Percentiles rank a stretch among this genome's conserved stretches.
phyloP scores from a whole-genome alignment of 805 yeast species.

The Ogataea kodamae region DNA sequence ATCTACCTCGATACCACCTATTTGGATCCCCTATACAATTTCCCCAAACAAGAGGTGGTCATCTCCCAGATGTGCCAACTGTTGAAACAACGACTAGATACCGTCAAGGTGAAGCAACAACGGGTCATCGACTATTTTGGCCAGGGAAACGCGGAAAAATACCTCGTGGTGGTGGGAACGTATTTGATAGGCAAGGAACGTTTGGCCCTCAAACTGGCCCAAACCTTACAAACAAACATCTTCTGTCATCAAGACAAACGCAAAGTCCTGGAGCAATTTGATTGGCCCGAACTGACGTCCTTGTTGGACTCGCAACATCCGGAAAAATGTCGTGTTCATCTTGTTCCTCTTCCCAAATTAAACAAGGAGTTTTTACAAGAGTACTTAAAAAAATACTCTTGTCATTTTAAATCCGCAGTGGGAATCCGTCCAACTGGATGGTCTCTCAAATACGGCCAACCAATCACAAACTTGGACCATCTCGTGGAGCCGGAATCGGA shows the following conservation, averaged over 20 bases:
- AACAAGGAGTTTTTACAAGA: slow-evolving; percentile 42
- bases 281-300: slow-evolving; percentile 40
- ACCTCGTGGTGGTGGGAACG: slow-evolving; percentile 71
- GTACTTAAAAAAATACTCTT: slow-evolving; percentile 47
- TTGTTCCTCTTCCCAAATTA: slow-evolving; percentile 64
- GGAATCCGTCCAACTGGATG: slow-evolving; percentile 91
- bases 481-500: slow-evolving; percentile 15
- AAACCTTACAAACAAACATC: slow-evolving; percentile 48
- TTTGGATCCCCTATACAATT: slow-evolving; percentile 65
- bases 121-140: slow-evolving; percentile 39
- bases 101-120: slow-evolving; percentile 24
- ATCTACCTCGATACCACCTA: slow-evolving; percentile 91
- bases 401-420: slow-evolving; percentile 55
- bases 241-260: slow-evolving; percentile 49
- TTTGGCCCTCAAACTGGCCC: slow-evolving; percentile 65
- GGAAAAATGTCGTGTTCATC: slow-evolving; percentile 55
- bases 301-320: slow-evolving; percentile 44
- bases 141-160: slow-evolving; percentile 15
- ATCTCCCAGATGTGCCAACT: slow-evolving; percentile 57
- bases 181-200: slow-evolving; percentile 93
- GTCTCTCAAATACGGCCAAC: slow-evolving; percentile 48
- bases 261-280: slow-evolving; percentile 42
- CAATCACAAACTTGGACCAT: slow-evolving; percentile 11
- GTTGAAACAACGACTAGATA: slow-evolving; percentile 31
- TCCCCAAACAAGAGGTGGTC: slow-evolving; percentile 74